These are phyloP conservation scores for Fusarium sp. DNA, from an alignment of 2,329 filamentous ascomycete genomes.

Conservation along the genomic window DNA sequence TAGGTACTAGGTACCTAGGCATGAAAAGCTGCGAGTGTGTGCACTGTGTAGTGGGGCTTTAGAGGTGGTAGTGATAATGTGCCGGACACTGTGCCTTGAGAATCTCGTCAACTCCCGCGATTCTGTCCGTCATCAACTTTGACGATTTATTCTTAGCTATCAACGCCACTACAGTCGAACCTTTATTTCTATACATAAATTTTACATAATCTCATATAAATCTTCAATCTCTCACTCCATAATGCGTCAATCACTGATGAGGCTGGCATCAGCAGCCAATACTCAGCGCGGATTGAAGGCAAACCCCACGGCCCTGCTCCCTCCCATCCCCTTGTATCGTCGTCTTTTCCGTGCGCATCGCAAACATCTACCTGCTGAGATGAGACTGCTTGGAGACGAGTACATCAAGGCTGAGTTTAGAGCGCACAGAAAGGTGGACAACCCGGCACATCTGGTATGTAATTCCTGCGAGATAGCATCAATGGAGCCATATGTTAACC, in stretches of 20 bases:
- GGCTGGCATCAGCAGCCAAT: constrained; percentile 56
- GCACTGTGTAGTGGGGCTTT: constrained; percentile 49
- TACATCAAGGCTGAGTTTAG: constrained; percentile 95
- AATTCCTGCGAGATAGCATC: neutral
- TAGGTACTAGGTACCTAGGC: neutral
- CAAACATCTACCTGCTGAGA: constrained; percentile 78
- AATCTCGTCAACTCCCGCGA: constrained; percentile 26
- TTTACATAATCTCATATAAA: neutral
- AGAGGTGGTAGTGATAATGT: constrained; percentile 9
- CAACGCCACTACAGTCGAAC: constrained; percentile 1
- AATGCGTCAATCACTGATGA: constrained; percentile 49
- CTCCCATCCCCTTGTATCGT: constrained; percentile 90
- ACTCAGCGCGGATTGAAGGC: constrained; percentile 53
- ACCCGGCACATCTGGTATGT: constrained; percentile 88
- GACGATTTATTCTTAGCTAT: constrained; percentile 2
- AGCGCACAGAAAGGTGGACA: constrained; percentile 85
- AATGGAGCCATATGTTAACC: constrained; percentile 23
- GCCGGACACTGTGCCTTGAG: constrained; percentile 41
- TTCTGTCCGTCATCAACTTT: constrained; percentile 29
- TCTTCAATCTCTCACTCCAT: neutral
- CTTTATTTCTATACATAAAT: neutral
- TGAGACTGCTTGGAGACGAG: constrained; percentile 87
- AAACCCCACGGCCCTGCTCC: constrained; percentile 76
- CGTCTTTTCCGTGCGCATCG: constrained; percentile 89
- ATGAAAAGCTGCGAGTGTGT: constrained; percentile 44